Base-by-base conservation (phyloP, 441 rosid species). In the Flueggea neowawraea region DNA sequence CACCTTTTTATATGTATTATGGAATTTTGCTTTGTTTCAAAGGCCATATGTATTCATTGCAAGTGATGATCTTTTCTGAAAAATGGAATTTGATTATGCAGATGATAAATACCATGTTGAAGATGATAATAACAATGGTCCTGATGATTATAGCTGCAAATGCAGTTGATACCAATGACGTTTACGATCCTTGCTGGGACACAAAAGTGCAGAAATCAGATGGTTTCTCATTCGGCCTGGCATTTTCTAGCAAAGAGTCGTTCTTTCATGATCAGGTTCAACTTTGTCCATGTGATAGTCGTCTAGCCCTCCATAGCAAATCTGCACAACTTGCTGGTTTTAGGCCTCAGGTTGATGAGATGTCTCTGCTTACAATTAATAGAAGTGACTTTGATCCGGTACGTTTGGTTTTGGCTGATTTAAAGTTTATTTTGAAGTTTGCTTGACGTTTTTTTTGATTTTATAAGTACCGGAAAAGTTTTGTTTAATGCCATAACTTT, bases 201-300 rank as follows among this genome's bases (percentile, higher is more conserved):
- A 70, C 91, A 4, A 64, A 70, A 39, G 73, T 87, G 55, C 82
- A 78, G 73, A 90, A 73, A 82, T 71, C 68, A 4, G 94, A 87
- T 58, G 99, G 99, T 31, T 94, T 94, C 69, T 77, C 93, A n/a
- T 69, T 94, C 32, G 97, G 96, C 12, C 44, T 94, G 11, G 95
- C 83, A 1, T 84, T 91, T 62, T 87, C 99, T 0, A 54, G 67
- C 15, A 87, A 58, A 60, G 96, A 87, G 45, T 80, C 84, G 8
- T 89, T 94, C 74, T 91, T 86, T 65, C 59, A 53, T 12, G 67
- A 86, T 15, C 78, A 84, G 58, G 63, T 73, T 54, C 99, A 90
- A 68, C 88, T 87, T 69, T 94, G 97, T 0, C 99, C 97, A 16
- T 89, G 99, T 13, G 96, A 94, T 63, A 54, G 54, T 12, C 99